A percentile compares a stretch with the other conserved stretches of the same genome.
Evolutionary conservation across 2,329 filamentous ascomycete species (phyloP).

Genomic region (Ascocoryne sarcoides): DNA sequence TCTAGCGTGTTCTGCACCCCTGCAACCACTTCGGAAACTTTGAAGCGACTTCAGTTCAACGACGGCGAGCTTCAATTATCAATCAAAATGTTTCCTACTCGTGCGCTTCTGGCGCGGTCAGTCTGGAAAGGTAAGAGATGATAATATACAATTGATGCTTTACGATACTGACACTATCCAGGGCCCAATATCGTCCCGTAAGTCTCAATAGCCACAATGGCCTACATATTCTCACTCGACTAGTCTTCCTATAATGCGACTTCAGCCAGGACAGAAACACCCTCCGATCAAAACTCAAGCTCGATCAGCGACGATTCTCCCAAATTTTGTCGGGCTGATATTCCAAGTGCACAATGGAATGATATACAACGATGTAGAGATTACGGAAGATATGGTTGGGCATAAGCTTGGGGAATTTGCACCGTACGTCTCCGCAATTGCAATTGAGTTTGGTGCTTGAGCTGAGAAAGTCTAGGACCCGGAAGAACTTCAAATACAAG

Average conservation of each 20-base stretch:
- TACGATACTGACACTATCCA: constrained; percentile 30
- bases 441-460: too few species aligned
- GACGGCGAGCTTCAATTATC: neutral
- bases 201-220: constrained; percentile 24
- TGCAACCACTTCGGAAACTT: constrained; percentile 2
- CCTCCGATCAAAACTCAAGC: constrained; percentile 62
- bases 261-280: constrained; percentile 42
- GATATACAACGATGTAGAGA: constrained; percentile 56
- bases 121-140: constrained; percentile 62
- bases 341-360: constrained; percentile 70
- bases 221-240: constrained; percentile 28
- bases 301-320: constrained; percentile 62
- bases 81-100: constrained; percentile 48
- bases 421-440: too few species aligned
- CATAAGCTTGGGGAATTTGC: constrained; percentile 68
- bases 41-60: constrained; percentile 5
- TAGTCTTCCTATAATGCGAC: constrained; percentile 43
- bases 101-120: constrained; percentile 51
- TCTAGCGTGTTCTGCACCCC: constrained; percentile 14
- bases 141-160: neutral
- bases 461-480: constrained; percentile 54
- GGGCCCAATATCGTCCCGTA: constrained; percentile 66
- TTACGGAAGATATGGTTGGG: constrained; percentile 72
- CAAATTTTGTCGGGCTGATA: constrained; percentile 61
- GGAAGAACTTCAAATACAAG: constrained; percentile 61